phyloP scores from a whole-genome alignment of 345 rosid genomes.

The Corchorus olitorius region DNA sequence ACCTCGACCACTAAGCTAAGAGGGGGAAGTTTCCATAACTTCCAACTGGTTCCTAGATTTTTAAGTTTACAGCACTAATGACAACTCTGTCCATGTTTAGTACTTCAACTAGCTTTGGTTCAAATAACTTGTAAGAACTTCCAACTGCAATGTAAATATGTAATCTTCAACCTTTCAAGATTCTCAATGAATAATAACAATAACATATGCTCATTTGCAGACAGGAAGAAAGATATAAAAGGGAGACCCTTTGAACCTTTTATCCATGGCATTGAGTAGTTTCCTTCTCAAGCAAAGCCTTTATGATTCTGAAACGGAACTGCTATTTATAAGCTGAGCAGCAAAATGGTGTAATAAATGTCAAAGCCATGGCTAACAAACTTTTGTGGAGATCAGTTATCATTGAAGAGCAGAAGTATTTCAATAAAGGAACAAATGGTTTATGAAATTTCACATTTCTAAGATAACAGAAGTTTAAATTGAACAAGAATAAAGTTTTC shows the following conservation, averaged over 20 bases:
- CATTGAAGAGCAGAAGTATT: neutral
- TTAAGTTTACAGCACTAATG: neutral
- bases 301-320: neutral
- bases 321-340: too few relatives aligned
- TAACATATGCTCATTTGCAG: neutral
- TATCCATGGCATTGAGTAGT: neutral
- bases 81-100: too few relatives aligned
- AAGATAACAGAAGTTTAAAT: neutral
- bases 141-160: too few relatives aligned
- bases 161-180: too few relatives aligned
- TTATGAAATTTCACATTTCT: slow-evolving; percentile 9
- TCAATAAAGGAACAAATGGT: neutral
- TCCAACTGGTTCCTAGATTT: too few relatives aligned
- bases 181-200: too few relatives aligned
- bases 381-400: neutral
- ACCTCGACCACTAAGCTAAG: too few relatives aligned
- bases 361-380: too few relatives aligned
- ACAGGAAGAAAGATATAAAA: neutral
- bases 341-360: too few relatives aligned
- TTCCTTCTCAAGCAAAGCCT: neutral
- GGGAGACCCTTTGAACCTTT: neutral
- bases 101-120: too few relatives aligned
- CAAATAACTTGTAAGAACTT: too few relatives aligned
- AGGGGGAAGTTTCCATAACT: too few relatives aligned
- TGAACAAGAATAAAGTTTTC: slow-evolving; percentile 24